phyloP scores from a whole-genome alignment of 495 filamentous ascomycete genomes.

The Staphylotrichum longicolle region DNA sequence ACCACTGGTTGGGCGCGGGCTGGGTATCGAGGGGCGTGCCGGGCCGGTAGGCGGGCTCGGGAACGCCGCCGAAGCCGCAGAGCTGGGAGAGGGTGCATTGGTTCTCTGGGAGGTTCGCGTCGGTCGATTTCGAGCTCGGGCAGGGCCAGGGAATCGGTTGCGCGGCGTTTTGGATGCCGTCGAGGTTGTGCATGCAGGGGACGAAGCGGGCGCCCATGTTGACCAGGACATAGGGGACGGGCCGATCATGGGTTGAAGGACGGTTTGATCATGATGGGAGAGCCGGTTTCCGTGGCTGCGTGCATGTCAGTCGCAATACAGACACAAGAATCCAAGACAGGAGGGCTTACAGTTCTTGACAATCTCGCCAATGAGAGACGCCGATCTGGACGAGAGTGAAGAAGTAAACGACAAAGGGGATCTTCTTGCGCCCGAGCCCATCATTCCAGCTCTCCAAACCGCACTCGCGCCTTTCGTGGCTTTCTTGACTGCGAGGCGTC shows the following conservation, averaged over 20 bases:
- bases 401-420: constrained; percentile 79
- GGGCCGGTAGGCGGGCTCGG: constrained; percentile 56
- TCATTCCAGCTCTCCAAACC: constrained; percentile 50
- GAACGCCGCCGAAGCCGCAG: constrained; percentile 76
- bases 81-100: constrained; percentile 71
- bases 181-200: constrained; percentile 87
- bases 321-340: background rate
- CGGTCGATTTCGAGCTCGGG: constrained; percentile 65
- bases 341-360: constrained; percentile 67
- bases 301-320: constrained; percentile 36
- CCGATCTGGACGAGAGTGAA: constrained; percentile 73
- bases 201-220: constrained; percentile 94
- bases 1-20: constrained; percentile 88
- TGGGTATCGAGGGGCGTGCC: constrained; percentile 34
- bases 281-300: constrained; percentile 58
- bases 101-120: constrained; percentile 42
- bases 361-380: constrained; percentile 90
- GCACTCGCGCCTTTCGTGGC: constrained; percentile 35
- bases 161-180: constrained; percentile 57
- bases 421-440: constrained; percentile 52
- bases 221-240: constrained; percentile 86
- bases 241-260: constrained; percentile 94
- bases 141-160: constrained; percentile 60
- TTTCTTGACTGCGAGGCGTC: constrained; percentile 37
- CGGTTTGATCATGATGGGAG: constrained; percentile 82